These are phyloP conservation scores for Parathielavia appendiculata DNA, from an alignment of 495 filamentous ascomycete species.

Conservation along the genomic window DNA sequence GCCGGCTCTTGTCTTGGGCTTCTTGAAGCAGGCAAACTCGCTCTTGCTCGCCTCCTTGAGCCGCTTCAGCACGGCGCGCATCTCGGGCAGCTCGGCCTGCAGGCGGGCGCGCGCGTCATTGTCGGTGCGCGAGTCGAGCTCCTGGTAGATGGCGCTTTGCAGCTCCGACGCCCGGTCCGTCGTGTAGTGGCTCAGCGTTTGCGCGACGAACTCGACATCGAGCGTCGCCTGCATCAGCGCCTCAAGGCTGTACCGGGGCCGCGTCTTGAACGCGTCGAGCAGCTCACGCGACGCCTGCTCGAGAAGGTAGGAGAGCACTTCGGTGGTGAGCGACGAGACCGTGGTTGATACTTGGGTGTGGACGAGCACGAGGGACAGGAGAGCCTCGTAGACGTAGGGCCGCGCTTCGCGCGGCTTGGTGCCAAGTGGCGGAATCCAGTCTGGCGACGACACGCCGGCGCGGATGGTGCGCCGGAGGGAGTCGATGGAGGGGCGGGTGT, in stretches of 20 bases:
- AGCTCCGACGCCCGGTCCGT: conserved; percentile 72
- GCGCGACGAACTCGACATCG: conserved; percentile 93
- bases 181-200: conserved; percentile 82
- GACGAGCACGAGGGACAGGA: conserved; percentile 77
- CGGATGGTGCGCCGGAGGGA: conserved; percentile 58
- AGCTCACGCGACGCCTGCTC: conserved; percentile 68
- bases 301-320: conserved; percentile 74
- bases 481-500: conserved; percentile 67
- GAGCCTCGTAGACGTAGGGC: conserved; percentile 81
- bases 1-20: conserved; percentile 32
- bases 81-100: conserved; percentile 81
- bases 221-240: conserved; percentile 93
- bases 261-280: conserved; percentile 62
- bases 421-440: conserved; percentile 61
- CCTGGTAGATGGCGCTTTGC: conserved; percentile 84
- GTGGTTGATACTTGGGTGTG: conserved; percentile 91
- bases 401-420: conserved; percentile 66
- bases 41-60: conserved; percentile 75
- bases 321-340: conserved; percentile 59
- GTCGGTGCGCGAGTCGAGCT: conserved; percentile 80
- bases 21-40: conserved; percentile 79
- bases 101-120: conserved; percentile 71
- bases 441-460: conserved; percentile 60
- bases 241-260: conserved; percentile 64
- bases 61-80: conserved; percentile 77